phyloP scores from a whole-genome alignment of 1,284 basidiomycete species.

The Melampsora americana region DNA sequence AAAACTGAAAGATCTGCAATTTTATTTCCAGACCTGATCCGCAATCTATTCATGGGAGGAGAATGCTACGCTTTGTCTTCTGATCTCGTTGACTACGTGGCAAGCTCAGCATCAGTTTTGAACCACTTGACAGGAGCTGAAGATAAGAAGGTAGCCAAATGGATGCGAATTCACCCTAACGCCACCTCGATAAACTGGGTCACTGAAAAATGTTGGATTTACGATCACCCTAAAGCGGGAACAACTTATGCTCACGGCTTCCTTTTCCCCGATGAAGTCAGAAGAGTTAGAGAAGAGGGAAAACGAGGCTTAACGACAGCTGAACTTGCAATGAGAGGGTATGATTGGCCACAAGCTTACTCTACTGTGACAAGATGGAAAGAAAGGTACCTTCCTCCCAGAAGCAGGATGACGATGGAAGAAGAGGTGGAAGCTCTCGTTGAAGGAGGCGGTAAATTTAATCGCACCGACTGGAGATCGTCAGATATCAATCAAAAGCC shows the following conservation, averaged over 20 bases:
- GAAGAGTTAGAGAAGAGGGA: constrained; percentile 61
- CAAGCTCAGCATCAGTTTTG: constrained; percentile 68
- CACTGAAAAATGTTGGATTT: constrained; percentile 93
- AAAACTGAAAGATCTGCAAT: constrained; percentile 12
- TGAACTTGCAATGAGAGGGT: constrained; percentile 50
- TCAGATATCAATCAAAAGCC: constrained; percentile 54
- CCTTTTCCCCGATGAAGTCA: constrained; percentile 86
- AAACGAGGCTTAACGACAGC: constrained; percentile 53
- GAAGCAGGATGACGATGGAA: constrained; percentile 64
- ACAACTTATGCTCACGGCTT: constrained; percentile 92
- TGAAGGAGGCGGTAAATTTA: constrained; percentile 66
- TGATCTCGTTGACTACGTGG: constrained; percentile 83
- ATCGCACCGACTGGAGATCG: constrained; percentile 57
- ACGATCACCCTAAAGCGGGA: constrained; percentile 89
- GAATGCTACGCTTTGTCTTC: constrained; percentile 89
- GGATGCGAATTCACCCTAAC: constrained; percentile 86
- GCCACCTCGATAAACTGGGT: constrained; percentile 77
- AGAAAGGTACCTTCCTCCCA: constrained; percentile 69
- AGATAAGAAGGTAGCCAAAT: constrained; percentile 87
- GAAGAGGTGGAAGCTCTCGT: constrained; percentile 87
- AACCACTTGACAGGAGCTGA: constrained; percentile 76
- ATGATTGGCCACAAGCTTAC: constrained; percentile 59
- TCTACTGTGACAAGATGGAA: constrained; percentile 86
- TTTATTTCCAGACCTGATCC: constrained; percentile 67
- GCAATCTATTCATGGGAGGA: constrained; percentile 92